phyloP scores from a whole-genome alignment of 208 protist genomes.

The Acanthamoeba quina region DNA sequence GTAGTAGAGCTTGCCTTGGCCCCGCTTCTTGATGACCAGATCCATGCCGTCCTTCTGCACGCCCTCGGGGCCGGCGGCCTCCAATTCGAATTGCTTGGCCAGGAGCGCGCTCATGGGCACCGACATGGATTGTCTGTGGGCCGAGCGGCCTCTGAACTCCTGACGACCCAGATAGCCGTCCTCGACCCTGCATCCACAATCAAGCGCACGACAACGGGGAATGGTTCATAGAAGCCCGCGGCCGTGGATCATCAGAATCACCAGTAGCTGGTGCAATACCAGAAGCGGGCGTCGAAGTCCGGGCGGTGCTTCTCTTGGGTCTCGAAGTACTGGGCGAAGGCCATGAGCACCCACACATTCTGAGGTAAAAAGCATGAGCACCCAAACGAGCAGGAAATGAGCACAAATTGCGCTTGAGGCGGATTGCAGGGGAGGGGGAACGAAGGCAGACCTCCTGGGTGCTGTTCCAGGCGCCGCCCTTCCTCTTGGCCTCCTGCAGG shows the following conservation, averaged over 20 bases:
- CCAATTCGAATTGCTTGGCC: constrained; percentile 2
- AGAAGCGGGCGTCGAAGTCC: constrained; percentile 32
- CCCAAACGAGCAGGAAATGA: no score
- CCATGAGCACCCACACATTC: constrained; percentile 67
- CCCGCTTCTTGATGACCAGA: background rate
- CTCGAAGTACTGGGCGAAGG: constrained; percentile 46
- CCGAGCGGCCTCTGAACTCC: constrained; percentile 21
- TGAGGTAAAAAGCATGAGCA: background rate
- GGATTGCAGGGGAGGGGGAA: background rate
- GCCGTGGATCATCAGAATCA: background rate
- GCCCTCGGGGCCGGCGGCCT: background rate
- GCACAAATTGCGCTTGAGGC: background rate
- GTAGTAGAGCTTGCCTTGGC: constrained; percentile 20
- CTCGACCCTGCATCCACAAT: background rate
- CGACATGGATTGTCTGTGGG: background rate
- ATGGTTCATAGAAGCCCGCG: background rate
- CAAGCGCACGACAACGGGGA: background rate
- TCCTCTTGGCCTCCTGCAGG: constrained; percentile 6
- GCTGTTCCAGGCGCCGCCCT: constrained; percentile 45
- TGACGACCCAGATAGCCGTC: constrained; percentile 23
- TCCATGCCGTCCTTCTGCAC: constrained; percentile 47
- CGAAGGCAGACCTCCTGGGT: constrained; percentile 44
- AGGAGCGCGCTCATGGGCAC: constrained; percentile 51
- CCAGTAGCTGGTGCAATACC: background rate
- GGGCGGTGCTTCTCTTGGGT: background rate